Conservation (phyloP, 306 rosid species). For the Heteromeles arbutifolia region DNA sequence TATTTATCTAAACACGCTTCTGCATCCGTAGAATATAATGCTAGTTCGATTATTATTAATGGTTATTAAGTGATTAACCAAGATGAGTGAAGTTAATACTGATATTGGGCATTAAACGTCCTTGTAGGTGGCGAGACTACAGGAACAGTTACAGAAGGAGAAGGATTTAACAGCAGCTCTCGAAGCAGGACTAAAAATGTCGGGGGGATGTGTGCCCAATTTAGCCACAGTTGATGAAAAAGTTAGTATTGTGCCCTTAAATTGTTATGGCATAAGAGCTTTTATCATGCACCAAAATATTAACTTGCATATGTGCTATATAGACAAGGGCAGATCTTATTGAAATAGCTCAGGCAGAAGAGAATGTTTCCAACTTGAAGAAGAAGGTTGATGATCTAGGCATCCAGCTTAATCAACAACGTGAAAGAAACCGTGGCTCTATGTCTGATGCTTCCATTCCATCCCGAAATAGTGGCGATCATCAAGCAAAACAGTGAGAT, state of each 20-base stretch:
- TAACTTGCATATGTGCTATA: conserved; percentile 26
- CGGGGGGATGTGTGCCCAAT: conserved; percentile 28
- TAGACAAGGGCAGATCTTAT: conserved; percentile 67
- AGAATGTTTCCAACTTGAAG: conserved; percentile 48
- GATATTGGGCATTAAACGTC: background rate
- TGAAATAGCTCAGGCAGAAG: conserved; percentile 58
- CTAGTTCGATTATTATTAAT: background rate
- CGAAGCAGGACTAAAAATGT: conserved; percentile 48
- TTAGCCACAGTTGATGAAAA: conserved; percentile 42
- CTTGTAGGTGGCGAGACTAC: conserved; percentile 64
- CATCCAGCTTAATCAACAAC: conserved; percentile 48
- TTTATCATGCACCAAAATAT: conserved; percentile 18
- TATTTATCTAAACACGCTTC: background rate
- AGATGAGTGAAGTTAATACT: conserved; percentile 1
- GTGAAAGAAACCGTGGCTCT: conserved; percentile 25
- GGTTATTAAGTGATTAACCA: background rate
- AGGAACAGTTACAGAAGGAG: conserved; percentile 62
- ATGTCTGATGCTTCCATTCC: conserved; percentile 11
- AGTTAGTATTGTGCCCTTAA: conserved; percentile 24
- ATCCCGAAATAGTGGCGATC: conserved; percentile 17
- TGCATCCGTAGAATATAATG: background rate
- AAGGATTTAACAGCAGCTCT: conserved; percentile 53
- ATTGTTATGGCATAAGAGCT: conserved; percentile 5
- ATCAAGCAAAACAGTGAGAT: conserved; percentile 49
- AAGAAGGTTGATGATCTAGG: conserved; percentile 49